A percentile compares a stretch with the other conserved stretches of the same genome.
These are phyloP conservation scores for Globisporangium middletonii DNA, from an alignment of 352 stramenopile genomes.

Conservation along the genomic window DNA sequence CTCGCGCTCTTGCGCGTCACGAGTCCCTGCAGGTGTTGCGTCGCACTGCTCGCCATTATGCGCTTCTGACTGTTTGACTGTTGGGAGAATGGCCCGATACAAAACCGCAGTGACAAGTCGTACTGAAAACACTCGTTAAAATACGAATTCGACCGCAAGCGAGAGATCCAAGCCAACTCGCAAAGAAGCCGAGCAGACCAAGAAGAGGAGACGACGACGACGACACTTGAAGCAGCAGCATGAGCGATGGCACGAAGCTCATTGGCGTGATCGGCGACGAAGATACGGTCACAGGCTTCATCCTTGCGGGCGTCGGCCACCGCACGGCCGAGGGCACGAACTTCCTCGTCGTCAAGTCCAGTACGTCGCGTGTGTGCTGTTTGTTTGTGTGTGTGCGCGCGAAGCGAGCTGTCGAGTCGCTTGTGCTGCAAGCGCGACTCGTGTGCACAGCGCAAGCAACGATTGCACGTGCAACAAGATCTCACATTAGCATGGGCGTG, in stretches of 20 bases:
- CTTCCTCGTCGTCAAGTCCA: constrained; percentile 96
- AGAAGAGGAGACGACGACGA: neutral
- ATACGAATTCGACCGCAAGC: neutral
- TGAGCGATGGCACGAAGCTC: constrained; percentile 82
- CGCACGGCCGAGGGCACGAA: constrained; percentile 93
- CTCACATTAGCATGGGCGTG: constrained; percentile 2
- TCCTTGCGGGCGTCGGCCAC: constrained; percentile 95
- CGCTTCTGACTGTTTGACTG: neutral
- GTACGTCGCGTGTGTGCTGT: constrained; percentile 33
- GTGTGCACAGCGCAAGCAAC: no score
- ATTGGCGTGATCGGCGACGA: constrained; percentile 89
- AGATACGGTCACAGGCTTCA: constrained; percentile 98
- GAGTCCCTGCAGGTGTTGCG: constrained; percentile 63
- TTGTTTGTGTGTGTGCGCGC: neutral
- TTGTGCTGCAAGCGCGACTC: neutral
- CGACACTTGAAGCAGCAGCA: constrained; percentile 10
- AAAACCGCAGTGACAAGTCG: neutral
- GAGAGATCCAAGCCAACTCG: neutral
- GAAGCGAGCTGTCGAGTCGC: neutral
- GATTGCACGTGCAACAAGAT: no score
- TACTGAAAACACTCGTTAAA: no score
- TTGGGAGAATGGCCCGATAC: neutral
- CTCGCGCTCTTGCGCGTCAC: constrained; percentile 41
- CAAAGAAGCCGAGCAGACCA: constrained; percentile 1
- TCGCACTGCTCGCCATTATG: constrained; percentile 12